Percentiles rank a stretch among this genome's conserved stretches.
phyloP scores from a whole-genome alignment of 2,329 filamentous ascomycete genomes.

The Diaporthe vaccinii region DNA sequence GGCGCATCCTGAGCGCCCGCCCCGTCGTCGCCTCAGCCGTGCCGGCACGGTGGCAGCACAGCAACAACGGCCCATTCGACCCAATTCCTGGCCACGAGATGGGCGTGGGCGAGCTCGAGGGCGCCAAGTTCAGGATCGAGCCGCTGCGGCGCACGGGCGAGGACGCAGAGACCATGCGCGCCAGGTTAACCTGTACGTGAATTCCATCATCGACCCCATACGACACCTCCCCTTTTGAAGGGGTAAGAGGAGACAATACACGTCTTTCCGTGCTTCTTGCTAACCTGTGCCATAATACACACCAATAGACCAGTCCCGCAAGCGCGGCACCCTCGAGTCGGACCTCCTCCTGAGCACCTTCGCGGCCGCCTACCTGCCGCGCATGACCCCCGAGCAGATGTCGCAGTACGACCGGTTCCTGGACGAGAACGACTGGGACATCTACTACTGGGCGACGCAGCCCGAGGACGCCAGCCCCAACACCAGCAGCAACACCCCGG shows the following conservation, averaged over 20 bases:
- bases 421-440: slow-evolving; percentile 99
- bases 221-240: background rate
- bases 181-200: slow-evolving; percentile 80
- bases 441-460: slow-evolving; percentile 99
- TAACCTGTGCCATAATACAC: background rate
- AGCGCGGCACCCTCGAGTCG: slow-evolving; percentile 94
- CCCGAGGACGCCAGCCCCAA: slow-evolving; percentile 70
- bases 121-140: slow-evolving; percentile 88
- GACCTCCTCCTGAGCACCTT: slow-evolving; percentile 98
- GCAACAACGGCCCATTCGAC: slow-evolving; percentile 44
- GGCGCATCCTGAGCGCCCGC: slow-evolving; percentile 42
- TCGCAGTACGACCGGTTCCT: slow-evolving; percentile 91
- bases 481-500: slow-evolving; percentile 47
- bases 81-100: slow-evolving; percentile 67
- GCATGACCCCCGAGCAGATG: slow-evolving; percentile 81
- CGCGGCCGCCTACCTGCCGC: slow-evolving; percentile 81
- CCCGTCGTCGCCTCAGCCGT: slow-evolving; percentile 31
- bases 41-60: slow-evolving; percentile 35
- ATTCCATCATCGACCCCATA: background rate
- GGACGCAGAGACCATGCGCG: slow-evolving; percentile 86
- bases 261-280: background rate
- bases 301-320: slow-evolving; percentile 88
- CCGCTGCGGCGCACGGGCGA: slow-evolving; percentile 89
- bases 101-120: slow-evolving; percentile 87
- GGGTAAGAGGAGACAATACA: too few relatives aligned